Base-by-base conservation (phyloP, 805 yeast species). In the Maudiozyma serrabonitensis region DNA sequence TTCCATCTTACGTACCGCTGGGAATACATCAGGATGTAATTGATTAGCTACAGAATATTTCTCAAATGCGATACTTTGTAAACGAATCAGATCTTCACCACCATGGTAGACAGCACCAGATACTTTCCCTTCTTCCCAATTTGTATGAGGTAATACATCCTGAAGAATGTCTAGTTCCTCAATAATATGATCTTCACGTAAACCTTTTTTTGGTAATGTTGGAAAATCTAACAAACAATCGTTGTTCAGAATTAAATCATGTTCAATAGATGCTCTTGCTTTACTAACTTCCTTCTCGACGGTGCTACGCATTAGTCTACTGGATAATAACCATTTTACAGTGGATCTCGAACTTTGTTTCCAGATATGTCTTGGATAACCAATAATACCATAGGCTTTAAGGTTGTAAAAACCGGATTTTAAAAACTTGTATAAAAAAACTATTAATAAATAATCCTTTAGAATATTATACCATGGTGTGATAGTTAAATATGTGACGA, bases 31-130 rank as follows among this genome's bases (percentile, higher is more conserved):
- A 0, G 99, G 99, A 64, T 91, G 99, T 46, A 91, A 72, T 68
- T 93, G 99, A 68, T 93, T 91, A 2, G 97, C 88, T 23, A 90
- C 89, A 6, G 93, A 79, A 65, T 79, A 90, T 60, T 76, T 76
- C 47, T 80, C 76, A 64, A 80, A 90, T 0, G 96, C 93, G 49
- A 75, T 67, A 8, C 93, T 70, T 67, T 93, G 98, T 37, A 93
- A 70, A 38, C 75, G 70, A 38, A 85, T 73, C 48, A 91, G 68
- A 32, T 85, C 87, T n/a, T 75, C 71, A 13, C 97, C 97, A 31
- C 98, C 97, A 59, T 93, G 98, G 60, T 91, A 91, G 11, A 91
- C 97, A 0, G 97, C 98, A 6, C 99, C 99, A 16, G 95, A 85
- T 3, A 91, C 84, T 56, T 80, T 75, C 5, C 99, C 99, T 41